These are phyloP conservation scores for Stenogyne calaminthoides DNA, from an alignment of 305 asterid species.

Conservation along the genomic window DNA sequence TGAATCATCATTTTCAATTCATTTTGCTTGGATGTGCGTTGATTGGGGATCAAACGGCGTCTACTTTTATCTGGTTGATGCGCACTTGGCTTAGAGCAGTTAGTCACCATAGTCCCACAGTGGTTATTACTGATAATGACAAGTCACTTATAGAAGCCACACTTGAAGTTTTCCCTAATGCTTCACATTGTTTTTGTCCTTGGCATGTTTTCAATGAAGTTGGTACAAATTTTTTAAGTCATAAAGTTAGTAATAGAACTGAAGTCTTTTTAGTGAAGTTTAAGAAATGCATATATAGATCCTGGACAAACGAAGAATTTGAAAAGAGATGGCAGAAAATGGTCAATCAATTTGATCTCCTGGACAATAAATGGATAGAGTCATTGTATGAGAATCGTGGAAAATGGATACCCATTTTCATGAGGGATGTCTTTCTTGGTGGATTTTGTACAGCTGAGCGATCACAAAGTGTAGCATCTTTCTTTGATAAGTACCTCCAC, in stretches of 20 bases:
- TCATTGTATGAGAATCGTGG: conserved; percentile 39
- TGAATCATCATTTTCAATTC: conserved; percentile 49
- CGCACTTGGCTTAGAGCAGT: conserved; percentile 58
- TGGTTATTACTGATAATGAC: conserved; percentile 40
- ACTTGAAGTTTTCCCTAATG: conserved; percentile 45
- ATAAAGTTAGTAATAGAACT: conserved; percentile 11
- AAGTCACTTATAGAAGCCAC: conserved; percentile 36
- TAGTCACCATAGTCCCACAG: conserved; percentile 37
- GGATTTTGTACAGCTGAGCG: conserved; percentile 47
- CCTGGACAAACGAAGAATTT: conserved; percentile 38
- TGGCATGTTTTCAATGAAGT: conserved; percentile 44
- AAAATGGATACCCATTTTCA: conserved; percentile 47
- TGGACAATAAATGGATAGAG: conserved; percentile 35
- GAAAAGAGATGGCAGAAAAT: conserved; percentile 48
- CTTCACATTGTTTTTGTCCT: conserved; percentile 46
- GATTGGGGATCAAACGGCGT: conserved; percentile 41
- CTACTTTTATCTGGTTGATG: conserved; percentile 48
- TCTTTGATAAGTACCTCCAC: conserved; percentile 41
- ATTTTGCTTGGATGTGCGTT: conserved; percentile 55
- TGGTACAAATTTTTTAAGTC: conserved; percentile 31
- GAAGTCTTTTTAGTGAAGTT: conserved; percentile 35
- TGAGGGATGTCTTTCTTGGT: conserved; percentile 41
- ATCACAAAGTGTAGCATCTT: conserved; percentile 44
- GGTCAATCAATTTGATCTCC: conserved; percentile 41
- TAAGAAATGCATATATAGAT: conserved; percentile 33